Conservation (phyloP, 1,284 basidiomycete species). For the Stereum hirsutum region DNA sequence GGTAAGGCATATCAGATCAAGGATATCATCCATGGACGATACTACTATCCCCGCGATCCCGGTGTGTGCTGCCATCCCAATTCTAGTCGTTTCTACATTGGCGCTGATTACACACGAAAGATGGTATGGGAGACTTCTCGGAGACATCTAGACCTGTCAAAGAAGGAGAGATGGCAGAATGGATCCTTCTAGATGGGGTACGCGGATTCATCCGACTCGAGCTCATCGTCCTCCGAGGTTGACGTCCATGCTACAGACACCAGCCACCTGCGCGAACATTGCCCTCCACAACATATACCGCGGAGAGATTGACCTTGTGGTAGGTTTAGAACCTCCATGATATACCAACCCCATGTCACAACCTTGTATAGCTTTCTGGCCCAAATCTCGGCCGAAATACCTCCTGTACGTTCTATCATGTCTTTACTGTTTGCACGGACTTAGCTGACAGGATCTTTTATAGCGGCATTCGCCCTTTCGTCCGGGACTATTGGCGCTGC, state of each 20-base stretch:
- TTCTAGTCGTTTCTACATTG: background rate
- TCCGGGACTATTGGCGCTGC: slow-evolving; percentile 90
- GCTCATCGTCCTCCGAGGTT: background rate
- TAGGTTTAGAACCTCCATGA: slow-evolving; percentile 23
- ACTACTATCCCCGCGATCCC: slow-evolving; percentile 72
- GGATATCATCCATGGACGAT: slow-evolving; percentile 66
- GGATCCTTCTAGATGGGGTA: slow-evolving; percentile 84
- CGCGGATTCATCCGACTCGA: slow-evolving; percentile 14
- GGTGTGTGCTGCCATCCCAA: slow-evolving; percentile 25
- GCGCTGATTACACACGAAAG: slow-evolving; percentile 20
- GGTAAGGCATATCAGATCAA: slow-evolving; percentile 83
- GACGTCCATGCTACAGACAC: slow-evolving; percentile 44
- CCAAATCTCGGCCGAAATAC: slow-evolving; percentile 79
- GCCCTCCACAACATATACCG: slow-evolving; percentile 83
- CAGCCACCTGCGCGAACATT: slow-evolving; percentile 86
- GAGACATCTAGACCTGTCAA: slow-evolving; percentile 54
- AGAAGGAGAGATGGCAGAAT: slow-evolving; percentile 75
- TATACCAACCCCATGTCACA: background rate
- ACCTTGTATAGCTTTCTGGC: slow-evolving; percentile 51
- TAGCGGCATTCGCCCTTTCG: slow-evolving; percentile 79
- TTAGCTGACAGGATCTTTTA: slow-evolving; percentile 1
- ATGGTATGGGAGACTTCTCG: slow-evolving; percentile 69
- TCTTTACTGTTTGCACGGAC: background rate
- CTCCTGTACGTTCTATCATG: slow-evolving; percentile 41
- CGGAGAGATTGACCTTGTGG: slow-evolving; percentile 77